Conservation (phyloP, 495 filamentous ascomycete genomes). For the Penicillium robsamsonii region DNA sequence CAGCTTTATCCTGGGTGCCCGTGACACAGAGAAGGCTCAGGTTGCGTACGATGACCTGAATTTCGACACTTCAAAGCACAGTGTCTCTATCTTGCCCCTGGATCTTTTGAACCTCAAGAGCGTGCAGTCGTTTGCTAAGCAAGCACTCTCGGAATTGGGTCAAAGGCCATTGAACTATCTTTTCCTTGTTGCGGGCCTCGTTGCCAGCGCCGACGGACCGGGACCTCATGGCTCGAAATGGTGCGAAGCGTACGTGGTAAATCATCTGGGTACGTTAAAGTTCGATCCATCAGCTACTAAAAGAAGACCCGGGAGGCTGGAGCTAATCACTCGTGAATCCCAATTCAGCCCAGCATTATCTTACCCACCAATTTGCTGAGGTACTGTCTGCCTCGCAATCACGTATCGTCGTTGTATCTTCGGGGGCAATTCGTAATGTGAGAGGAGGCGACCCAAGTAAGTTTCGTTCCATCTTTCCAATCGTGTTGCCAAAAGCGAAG, state of each 20-base stretch:
- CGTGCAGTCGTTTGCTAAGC: constrained; percentile 26
- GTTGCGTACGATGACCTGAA: constrained; percentile 23
- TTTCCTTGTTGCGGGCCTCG: constrained; percentile 25
- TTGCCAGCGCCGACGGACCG: constrained; percentile 21
- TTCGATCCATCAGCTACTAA: not conserved
- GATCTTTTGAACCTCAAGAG: constrained; percentile 26
- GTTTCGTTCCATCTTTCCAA: not conserved
- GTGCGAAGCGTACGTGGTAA: constrained; percentile 27
- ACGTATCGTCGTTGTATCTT: constrained; percentile 32
- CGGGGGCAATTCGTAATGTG: constrained; percentile 29
- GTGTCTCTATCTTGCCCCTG: constrained; percentile 22
- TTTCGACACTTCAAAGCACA: constrained; percentile 24
- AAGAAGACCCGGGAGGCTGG: not conserved
- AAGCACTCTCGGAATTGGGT: constrained; percentile 23
- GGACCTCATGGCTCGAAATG: constrained; percentile 30
- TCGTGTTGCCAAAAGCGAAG: not conserved
- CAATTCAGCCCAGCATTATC: constrained; percentile 29
- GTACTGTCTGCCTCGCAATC: constrained; percentile 22
- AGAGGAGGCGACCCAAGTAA: constrained; percentile 25
- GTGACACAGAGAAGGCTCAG: constrained; percentile 21
- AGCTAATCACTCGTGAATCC: not conserved
- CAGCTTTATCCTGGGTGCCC: constrained; percentile 30
- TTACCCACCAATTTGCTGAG: constrained; percentile 27
- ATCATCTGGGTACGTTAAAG: constrained; percentile 27
- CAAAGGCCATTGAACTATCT: constrained; percentile 18